Percentiles rank a stretch among this genome's conserved stretches.
Evolutionary conservation across 2,329 filamentous ascomycete genomes (phyloP).

Genomic region (Aureobasidium sp.): DNA sequence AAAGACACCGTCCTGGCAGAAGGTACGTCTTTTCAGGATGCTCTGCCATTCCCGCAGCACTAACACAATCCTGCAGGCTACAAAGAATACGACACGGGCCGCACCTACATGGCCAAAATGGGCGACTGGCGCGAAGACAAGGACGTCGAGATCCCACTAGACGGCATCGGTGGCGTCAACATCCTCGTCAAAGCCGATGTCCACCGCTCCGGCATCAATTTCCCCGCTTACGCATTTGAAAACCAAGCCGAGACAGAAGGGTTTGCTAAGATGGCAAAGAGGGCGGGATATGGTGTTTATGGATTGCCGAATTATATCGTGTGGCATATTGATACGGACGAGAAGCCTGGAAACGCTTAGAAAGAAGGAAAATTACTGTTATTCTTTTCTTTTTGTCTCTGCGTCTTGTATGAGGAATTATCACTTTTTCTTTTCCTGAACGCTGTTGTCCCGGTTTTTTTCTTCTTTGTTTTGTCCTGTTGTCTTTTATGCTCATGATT

Average conservation of each 20-base stretch:
- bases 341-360: slow-evolving; percentile 74
- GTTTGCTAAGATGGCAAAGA: slow-evolving; percentile 97
- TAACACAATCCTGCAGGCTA: slow-evolving; percentile 54
- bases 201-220: slow-evolving; percentile 97
- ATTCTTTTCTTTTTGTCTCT: background rate
- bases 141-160: slow-evolving; percentile 83
- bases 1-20: slow-evolving; percentile 83
- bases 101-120: slow-evolving; percentile 82
- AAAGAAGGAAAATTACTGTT: background rate
- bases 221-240: slow-evolving; percentile 92
- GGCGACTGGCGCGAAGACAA: slow-evolving; percentile 90
- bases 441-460: background rate
- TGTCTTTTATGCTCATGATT: background rate
- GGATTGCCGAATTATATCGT: slow-evolving; percentile 96
- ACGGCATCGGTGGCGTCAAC: slow-evolving; percentile 94
- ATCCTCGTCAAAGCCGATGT: slow-evolving; percentile 98
- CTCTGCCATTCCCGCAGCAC: background rate
- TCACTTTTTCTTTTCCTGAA: background rate
- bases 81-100: slow-evolving; percentile 84
- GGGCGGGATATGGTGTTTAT: slow-evolving; percentile 85
- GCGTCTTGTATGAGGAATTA: background rate
- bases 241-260: slow-evolving; percentile 99
- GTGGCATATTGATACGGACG: slow-evolving; percentile 95
- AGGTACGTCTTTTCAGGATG: slow-evolving; percentile 47
- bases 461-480: background rate